Percentiles rank a stretch among this genome's conserved stretches.
These are phyloP conservation scores for Calonectria pseudoturangicola DNA, from an alignment of 2,329 filamentous ascomycete species.

Conservation along the genomic window DNA sequence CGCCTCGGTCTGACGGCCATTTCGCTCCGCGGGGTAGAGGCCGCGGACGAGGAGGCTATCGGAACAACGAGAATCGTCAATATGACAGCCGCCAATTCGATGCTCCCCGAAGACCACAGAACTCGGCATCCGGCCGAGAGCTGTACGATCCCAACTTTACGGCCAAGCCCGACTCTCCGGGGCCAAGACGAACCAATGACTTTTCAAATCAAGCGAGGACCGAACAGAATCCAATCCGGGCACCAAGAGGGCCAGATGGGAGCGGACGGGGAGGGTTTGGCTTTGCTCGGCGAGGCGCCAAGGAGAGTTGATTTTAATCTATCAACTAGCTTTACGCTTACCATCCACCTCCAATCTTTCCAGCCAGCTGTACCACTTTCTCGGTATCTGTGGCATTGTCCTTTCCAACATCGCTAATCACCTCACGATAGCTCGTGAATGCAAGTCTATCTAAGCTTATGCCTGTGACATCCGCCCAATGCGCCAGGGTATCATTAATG, in stretches of 20 bases:
- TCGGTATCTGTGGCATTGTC: slow-evolving; percentile 81
- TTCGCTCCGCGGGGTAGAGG: slow-evolving; percentile 66
- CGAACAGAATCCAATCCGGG: slow-evolving; percentile 80
- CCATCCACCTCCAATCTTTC: slow-evolving; percentile 96
- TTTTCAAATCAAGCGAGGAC: slow-evolving; percentile 60
- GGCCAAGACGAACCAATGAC: slow-evolving; percentile 66
- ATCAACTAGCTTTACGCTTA: slow-evolving; percentile 65
- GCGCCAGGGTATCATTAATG: slow-evolving; percentile 80
- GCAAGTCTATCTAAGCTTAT: slow-evolving; percentile 83
- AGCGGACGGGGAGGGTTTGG: slow-evolving; percentile 87
- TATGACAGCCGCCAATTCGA: slow-evolving; percentile 57
- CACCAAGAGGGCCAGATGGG: slow-evolving; percentile 85
- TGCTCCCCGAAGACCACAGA: slow-evolving; percentile 49
- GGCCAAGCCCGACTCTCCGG: slow-evolving; percentile 74
- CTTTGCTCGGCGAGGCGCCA: slow-evolving; percentile 78
- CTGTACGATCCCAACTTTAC: slow-evolving; percentile 87
- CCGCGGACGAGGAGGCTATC: slow-evolving; percentile 64
- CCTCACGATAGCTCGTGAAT: slow-evolving; percentile 92
- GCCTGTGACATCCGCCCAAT: slow-evolving; percentile 85
- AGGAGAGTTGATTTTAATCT: slow-evolving; percentile 58
- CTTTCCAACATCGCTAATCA: slow-evolving; percentile 96
- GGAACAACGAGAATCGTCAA: slow-evolving; percentile 57
- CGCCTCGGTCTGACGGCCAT: slow-evolving; percentile 67
- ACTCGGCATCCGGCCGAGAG: slow-evolving; percentile 69
- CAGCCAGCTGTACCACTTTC: slow-evolving; percentile 89